Evolutionary conservation across 2,329 filamentous ascomycete genomes (phyloP), one percentile per base, ranked within the genome.

Genomic region (Cryphonectria carpinicola): DNA sequence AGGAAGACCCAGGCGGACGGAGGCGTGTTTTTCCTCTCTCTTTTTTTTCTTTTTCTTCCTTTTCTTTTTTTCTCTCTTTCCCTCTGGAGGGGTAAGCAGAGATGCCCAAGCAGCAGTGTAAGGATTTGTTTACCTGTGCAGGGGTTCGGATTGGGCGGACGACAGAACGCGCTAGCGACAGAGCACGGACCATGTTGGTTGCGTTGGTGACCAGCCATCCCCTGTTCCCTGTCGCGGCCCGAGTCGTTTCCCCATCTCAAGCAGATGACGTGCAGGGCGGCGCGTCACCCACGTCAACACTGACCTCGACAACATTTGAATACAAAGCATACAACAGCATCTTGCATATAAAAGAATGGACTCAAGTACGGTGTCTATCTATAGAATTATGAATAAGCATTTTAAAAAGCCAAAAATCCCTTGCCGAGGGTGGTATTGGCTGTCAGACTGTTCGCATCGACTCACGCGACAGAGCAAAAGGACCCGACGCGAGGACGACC

Each of bases 131-230:
- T 65, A 65, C 63, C 49, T 49, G 63, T 35, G 63, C 63, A 65
- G 41, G 63, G 63, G 43, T 65, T 43, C 43, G n/a, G 41, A 65
- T 49, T 65, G 43, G 63, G 28, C 13, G 43, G 19, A 11, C 37
- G 52, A 54, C 52, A 66, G 46, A 19, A 43, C 65, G 52, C 65
- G 37, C 49, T 58, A 66, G 35, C n/a, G 37, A 54, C 60, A 43
- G 63, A 49, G 71, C 71, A 72, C 69, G 69, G 71, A 49, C 71
- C 66, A 68, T 43, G 28, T 66, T 28, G 54, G 69, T 71, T 64
- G 70, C 65, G 49, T 63, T 54, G 68, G 68, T 54, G 68, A 72
- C 70, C 70, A 61, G 67, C 63, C 41, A 35, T 22, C 25, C 41
- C 63, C 64, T 69, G 37, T 58, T 2, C 65, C 62, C 39, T 43